Evolutionary conservation across 768 basidiomycete species (phyloP), one percentile per base, ranked within the genome.

Genomic region (Termitomyces titanicus): DNA sequence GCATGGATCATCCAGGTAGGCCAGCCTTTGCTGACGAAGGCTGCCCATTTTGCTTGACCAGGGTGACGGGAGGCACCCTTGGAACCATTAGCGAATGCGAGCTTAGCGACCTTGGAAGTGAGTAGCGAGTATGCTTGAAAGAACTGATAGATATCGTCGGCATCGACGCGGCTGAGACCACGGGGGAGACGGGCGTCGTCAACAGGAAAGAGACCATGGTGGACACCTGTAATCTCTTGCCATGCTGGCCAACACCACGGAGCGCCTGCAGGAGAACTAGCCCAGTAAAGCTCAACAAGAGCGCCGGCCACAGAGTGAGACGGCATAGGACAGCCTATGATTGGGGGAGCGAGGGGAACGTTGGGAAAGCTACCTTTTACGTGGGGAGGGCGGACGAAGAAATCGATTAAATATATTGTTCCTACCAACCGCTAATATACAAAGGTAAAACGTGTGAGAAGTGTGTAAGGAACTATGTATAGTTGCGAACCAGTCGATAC

Each of bases 201-300:
- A 4, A 25, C 27, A 7, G 62, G 61, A 44, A 68, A 68, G 10
- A 68, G 56, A 17, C 66, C 63, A 34, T 64, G 56, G 1, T 29
- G 15, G 12, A 68, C 46, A 3, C 64, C 62, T 10, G 67, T 67
- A 4, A 56, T 47, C 3, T 64, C 57, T 33, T 63, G 54, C 67
- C 67, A 68, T 3, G 3, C 12, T 1, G 51, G 27, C 49, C 47
- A 66, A 0, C 25, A 12, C 64, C 63, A 68, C 0, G 61, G 63
- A 37, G 54, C 56, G 0, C 55, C 58, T 8, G 47, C 11, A 1
- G 15, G 54, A 8, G 44, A 5, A 7, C n/a, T 38, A 1, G 46
- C 13, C 10, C 33, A 55, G 42, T 49, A 63, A 15, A 66, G 55
- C 22, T 58, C 51, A 2, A 63, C 42, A 0, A 67, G 53, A 15